These are phyloP conservation scores for apple (Malus domestica) DNA, from an alignment of 306 rosid genomes.

Conservation along the genomic window ASM211411v1 NC_041793.1:33567501-33568000, in stretches of 20 bases:
- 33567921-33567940: background rate
- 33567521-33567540: too few relatives aligned
- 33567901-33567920: background rate
- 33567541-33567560: too few relatives aligned
- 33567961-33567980: background rate
- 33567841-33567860: too few relatives aligned
- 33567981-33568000: background rate
- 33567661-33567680: background rate
- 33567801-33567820: too few relatives aligned
- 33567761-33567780: background rate
- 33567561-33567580: too few relatives aligned
- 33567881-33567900: background rate
- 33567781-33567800: too few relatives aligned
- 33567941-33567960: background rate
- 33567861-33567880: too few relatives aligned
- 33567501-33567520: too few relatives aligned
- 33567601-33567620: too few relatives aligned
- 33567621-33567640: too few relatives aligned
- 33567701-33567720: background rate
- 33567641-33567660: background rate
- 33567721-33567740: background rate
- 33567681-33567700: background rate
- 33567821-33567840: too few relatives aligned
- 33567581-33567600: too few relatives aligned
- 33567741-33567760: background rate